Percentiles rank a stretch among this genome's conserved stretches.
These are phyloP conservation scores for Coffea eugenioides DNA, from an alignment of 257 asterid species.

Conservation along the genomic window DNA sequence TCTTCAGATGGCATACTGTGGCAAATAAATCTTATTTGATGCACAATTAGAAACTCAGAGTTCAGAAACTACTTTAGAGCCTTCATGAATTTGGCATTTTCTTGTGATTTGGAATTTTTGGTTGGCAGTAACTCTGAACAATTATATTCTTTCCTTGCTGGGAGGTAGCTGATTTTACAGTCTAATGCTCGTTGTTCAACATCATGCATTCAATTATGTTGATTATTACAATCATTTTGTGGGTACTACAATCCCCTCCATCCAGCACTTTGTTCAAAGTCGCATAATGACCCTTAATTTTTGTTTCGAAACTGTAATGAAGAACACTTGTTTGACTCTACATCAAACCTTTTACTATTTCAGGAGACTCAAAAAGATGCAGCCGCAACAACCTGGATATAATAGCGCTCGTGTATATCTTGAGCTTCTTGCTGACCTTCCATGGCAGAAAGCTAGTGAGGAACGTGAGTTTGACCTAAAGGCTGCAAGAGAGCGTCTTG, in stretches of 20 bases:
- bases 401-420: slow-evolving; percentile 90
- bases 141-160: neutral
- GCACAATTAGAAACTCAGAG: neutral
- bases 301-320: neutral
- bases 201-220: neutral
- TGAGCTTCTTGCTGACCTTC: slow-evolving; percentile 96
- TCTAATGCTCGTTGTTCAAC: neutral
- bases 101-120: neutral
- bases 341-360: slow-evolving; percentile 27
- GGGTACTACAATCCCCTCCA: neutral
- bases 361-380: slow-evolving; percentile 99
- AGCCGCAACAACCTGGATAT: slow-evolving; percentile 99
- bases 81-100: neutral
- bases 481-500: slow-evolving; percentile 90
- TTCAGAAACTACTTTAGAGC: neutral
- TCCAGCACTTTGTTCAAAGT: neutral
- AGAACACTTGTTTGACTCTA: slow-evolving; percentile 13
- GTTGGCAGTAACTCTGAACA: neutral
- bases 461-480: slow-evolving; percentile 75
- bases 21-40: neutral
- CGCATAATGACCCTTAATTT: neutral
- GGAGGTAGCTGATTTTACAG: neutral
- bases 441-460: slow-evolving; percentile 93
- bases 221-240: neutral
- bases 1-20: neutral